These are phyloP conservation scores for Coprinopsis strossmayeri DNA, from an alignment of 768 basidiomycete genomes.

Conservation along the genomic window DNA sequence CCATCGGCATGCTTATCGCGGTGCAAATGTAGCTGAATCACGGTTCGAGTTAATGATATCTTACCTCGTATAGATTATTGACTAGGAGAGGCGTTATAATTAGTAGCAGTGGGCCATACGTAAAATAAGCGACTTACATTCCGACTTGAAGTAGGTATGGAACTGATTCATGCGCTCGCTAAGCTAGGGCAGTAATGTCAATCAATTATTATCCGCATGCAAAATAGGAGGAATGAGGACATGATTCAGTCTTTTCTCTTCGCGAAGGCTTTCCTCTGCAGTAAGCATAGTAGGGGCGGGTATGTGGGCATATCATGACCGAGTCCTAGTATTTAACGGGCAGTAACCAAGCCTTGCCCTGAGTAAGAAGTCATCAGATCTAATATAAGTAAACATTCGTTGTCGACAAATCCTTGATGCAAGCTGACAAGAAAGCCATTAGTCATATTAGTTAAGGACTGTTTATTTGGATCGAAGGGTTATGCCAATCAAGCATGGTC, in stretches of 20 bases:
- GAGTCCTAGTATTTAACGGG: not conserved
- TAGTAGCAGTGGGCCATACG: not conserved
- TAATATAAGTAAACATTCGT: too few relatives aligned
- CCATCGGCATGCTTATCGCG: slow-evolving; percentile 42
- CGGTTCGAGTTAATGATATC: too few relatives aligned
- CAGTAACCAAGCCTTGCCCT: too few relatives aligned
- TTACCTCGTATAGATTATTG: slow-evolving; percentile 40
- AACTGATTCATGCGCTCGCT: slow-evolving; percentile 29
- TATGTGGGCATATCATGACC: not conserved
- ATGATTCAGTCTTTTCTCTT: not conserved
- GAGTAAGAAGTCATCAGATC: too few relatives aligned
- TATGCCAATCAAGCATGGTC: too few relatives aligned
- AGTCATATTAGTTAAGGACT: too few relatives aligned
- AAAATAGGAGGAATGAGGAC: not conserved
- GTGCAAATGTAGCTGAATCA: not conserved
- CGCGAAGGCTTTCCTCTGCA: not conserved
- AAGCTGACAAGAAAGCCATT: too few relatives aligned
- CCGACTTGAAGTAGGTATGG: slow-evolving; percentile 39
- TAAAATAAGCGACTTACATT: slow-evolving; percentile 29
- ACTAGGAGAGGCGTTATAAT: slow-evolving; percentile 20
- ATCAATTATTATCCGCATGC: not conserved
- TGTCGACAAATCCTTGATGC: too few relatives aligned
- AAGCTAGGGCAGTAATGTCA: slow-evolving; percentile 13
- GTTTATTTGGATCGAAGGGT: too few relatives aligned
- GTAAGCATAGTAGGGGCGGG: not conserved